Evolutionary conservation across 305 asterid species (phyloP).

Genomic region (Plantago lanceolata): DNA sequence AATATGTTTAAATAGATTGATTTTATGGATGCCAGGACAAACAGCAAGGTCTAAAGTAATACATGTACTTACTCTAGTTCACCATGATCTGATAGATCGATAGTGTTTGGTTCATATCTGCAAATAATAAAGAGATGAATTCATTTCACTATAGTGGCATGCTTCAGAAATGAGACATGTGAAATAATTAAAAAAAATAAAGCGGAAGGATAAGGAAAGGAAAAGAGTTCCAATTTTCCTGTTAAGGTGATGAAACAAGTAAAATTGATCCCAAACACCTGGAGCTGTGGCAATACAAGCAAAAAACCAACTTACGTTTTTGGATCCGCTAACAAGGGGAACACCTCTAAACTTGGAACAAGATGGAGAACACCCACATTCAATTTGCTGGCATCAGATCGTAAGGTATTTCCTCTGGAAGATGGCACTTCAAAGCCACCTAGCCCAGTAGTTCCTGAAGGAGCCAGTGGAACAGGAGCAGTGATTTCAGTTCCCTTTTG

Average conservation of each 20-base stretch:
- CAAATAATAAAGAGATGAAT: constrained; percentile 24
- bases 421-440: constrained; percentile 99
- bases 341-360: constrained; percentile 91
- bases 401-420: constrained; percentile 80
- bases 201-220: not conserved
- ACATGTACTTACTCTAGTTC: constrained; percentile 79
- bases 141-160: no score
- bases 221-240: not conserved
- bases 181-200: not conserved
- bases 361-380: constrained; percentile 98
- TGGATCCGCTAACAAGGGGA: constrained; percentile 84
- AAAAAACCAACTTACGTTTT: constrained; percentile 51
- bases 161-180: no score
- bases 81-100: constrained; percentile 82
- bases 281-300: constrained; percentile 13
- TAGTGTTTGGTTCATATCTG: constrained; percentile 97
- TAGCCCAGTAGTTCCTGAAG: constrained; percentile 91
- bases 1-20: not conserved
- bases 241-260: not conserved
- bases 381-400: constrained; percentile 88
- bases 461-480: constrained; percentile 91
- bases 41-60: not conserved
- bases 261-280: not conserved
- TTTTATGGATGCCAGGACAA: not conserved
- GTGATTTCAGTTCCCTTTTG: constrained; percentile 91